A percentile compares a stretch with the other conserved stretches of the same genome.
Evolutionary conservation across 106 monocot species (phyloP).

Genomic region (Dendrobium nobile): DNA sequence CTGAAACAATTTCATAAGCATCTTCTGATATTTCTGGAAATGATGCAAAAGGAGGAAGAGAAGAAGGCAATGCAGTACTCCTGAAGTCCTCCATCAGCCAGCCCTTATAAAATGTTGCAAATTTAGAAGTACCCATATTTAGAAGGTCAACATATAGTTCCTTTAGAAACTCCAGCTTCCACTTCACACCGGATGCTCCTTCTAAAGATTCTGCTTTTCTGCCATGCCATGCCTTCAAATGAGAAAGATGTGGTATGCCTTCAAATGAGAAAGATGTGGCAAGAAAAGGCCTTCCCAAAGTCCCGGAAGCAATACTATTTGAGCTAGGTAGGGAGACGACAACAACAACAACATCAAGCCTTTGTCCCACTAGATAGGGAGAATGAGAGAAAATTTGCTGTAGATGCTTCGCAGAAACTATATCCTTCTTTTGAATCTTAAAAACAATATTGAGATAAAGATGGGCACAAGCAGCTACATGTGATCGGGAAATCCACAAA

Average conservation of each 20-base stretch:
- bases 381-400: conserved; percentile 36
- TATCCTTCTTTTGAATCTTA: conserved; percentile 41
- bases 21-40: no score
- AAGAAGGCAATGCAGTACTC: no score
- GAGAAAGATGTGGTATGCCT: conserved; percentile 32
- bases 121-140: conserved; percentile 35
- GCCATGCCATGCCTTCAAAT: conserved; percentile 42
- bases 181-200: not conserved
- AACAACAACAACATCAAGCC: no score
- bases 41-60: no score
- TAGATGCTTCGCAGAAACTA: conserved; percentile 36
- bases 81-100: conserved; percentile 31
- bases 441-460: conserved; percentile 46
- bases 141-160: conserved; percentile 27
- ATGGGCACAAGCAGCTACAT: conserved; percentile 39
- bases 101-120: conserved; percentile 52
- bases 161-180: conserved; percentile 32
- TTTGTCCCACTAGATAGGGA: conserved; percentile 4
- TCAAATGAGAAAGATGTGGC: conserved; percentile 38
- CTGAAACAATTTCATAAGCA: no score
- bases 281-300: conserved; percentile 52
- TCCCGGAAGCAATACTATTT: conserved; percentile 27
- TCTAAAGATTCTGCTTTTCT: conserved; percentile 15
- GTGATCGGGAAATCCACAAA: not conserved
- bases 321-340: conserved; percentile 9